Evolutionary conservation across 108 stramenopile genomes (phyloP).

Genomic region (Fistulifera solaris): DNA sequence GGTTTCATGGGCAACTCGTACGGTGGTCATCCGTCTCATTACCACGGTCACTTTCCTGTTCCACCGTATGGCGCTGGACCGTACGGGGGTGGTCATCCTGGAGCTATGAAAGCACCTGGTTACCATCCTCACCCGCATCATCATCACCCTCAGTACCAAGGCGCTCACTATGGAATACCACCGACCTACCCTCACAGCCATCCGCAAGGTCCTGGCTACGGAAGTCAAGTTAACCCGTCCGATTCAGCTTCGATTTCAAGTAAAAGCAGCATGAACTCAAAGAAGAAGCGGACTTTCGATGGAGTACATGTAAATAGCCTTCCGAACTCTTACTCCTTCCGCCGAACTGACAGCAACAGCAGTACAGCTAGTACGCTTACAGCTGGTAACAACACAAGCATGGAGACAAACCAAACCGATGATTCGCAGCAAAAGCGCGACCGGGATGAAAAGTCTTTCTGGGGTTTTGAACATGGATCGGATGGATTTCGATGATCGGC

Average conservation of each 20-base stretch:
- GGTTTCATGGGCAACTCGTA: too few relatives aligned
- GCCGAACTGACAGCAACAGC: constrained; percentile 35
- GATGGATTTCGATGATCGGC: constrained; percentile 3
- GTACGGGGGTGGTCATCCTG: not conserved
- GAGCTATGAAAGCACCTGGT: not conserved
- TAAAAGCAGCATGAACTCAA: constrained; percentile 16
- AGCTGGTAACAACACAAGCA: constrained; percentile 26
- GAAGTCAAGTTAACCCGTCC: constrained; percentile 18
- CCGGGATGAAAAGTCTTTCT: constrained; percentile 1
- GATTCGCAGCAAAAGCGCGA: constrained; percentile 29
- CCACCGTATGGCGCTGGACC: constrained; percentile 1
- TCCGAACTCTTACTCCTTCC: constrained; percentile 32
- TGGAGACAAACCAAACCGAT: constrained; percentile 17
- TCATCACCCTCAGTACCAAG: constrained; percentile 8
- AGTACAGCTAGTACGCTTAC: constrained; percentile 32
- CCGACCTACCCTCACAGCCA: constrained; percentile 3
- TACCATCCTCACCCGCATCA: constrained; percentile 7
- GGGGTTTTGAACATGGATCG: not conserved
- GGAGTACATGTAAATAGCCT: constrained; percentile 18
- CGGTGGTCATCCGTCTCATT: too few relatives aligned
- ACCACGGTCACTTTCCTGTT: constrained; percentile 2
- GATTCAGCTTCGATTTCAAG: constrained; percentile 16
- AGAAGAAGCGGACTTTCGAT: constrained; percentile 48
- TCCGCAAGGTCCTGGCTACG: constrained; percentile 11
- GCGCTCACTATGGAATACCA: constrained; percentile 11